Conservation (phyloP, 768 basidiomycete genomes). For the Tricholoma furcatifolium region DNA sequence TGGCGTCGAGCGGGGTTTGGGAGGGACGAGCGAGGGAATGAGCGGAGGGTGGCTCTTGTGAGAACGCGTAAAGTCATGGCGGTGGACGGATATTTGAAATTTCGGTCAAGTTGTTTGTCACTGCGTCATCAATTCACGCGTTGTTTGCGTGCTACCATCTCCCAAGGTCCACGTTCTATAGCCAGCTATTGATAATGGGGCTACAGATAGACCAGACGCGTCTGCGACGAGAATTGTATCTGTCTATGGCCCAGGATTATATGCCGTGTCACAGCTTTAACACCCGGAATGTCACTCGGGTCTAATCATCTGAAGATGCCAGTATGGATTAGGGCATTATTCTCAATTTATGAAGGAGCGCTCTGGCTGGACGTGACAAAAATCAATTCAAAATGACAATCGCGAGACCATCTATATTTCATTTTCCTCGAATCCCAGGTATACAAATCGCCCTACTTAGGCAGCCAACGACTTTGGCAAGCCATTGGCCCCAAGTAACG, state of each 20-base stretch:
- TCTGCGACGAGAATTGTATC: no score
- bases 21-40: background rate
- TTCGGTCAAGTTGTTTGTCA: background rate
- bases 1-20: background rate
- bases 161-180: no score
- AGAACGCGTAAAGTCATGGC: background rate
- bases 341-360: background rate
- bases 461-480: conserved; percentile 56
- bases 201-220: no score
- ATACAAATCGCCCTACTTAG: conserved; percentile 5
- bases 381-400: background rate
- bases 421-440: background rate
- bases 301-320: no score
- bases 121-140: no score
- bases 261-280: no score
- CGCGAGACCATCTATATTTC: background rate
- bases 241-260: no score
- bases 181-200: no score
- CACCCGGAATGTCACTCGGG: no score
- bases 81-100: background rate
- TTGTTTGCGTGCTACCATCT: no score
- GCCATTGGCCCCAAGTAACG: conserved; percentile 67
- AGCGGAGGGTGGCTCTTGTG: background rate
- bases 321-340: no score
- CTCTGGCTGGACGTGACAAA: background rate